Conservation (phyloP, 2,329 filamentous ascomycete genomes). For the Pseudophaeomoniella oleicola region DNA sequence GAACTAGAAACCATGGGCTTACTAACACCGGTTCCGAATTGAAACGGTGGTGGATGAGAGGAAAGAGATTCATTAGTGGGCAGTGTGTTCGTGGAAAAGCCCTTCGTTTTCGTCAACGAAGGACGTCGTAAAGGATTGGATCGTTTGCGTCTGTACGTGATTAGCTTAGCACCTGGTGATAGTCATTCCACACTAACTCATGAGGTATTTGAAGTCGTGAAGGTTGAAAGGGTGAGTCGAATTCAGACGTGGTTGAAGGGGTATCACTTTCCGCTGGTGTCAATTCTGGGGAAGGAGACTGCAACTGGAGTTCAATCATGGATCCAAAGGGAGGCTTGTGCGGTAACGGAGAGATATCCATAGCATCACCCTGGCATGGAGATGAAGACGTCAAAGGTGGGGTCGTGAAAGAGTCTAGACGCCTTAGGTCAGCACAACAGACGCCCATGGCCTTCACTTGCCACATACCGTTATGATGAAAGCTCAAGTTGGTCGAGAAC, state of each 20-base stretch:
- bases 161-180: constrained; percentile 5
- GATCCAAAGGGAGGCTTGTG: constrained; percentile 62
- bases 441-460: constrained; percentile 15
- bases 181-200: constrained; percentile 10
- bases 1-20: constrained; percentile 41
- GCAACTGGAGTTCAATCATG: constrained; percentile 46
- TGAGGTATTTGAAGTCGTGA: constrained; percentile 1
- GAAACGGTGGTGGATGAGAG: constrained; percentile 56
- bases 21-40: constrained; percentile 48
- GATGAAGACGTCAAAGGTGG: constrained; percentile 77
- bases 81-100: constrained; percentile 53
- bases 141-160: constrained; percentile 45
- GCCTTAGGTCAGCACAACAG: constrained; percentile 16
- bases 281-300: constrained; percentile 54
- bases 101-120: constrained; percentile 60
- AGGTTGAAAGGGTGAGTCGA: constrained; percentile 1
- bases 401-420: constrained; percentile 61
- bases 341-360: constrained; percentile 88
- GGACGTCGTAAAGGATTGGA: constrained; percentile 53
- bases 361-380: constrained; percentile 58
- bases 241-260: constrained; percentile 8
- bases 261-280: constrained; percentile 28
- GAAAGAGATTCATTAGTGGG: constrained; percentile 47
- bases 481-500: constrained; percentile 61
- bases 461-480: constrained; percentile 30